Evolutionary conservation across 2,329 filamentous ascomycete genomes (phyloP).

Genomic region (Alternaria metachromatica): DNA sequence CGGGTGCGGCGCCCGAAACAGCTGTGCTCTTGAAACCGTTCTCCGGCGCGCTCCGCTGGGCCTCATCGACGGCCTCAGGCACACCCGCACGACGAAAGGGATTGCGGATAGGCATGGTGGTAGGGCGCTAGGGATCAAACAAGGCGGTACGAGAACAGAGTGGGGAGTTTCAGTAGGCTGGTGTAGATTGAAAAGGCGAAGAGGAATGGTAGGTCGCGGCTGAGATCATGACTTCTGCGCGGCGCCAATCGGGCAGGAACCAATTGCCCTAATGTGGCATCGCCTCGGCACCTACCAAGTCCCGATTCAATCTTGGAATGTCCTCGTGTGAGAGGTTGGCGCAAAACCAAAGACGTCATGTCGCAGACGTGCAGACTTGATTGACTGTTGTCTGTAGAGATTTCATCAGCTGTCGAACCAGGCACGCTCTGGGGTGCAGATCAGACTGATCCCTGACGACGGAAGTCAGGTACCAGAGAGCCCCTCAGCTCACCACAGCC

Average conservation of each 20-base stretch:
- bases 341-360: constrained; percentile 18
- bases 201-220: constrained; percentile 8
- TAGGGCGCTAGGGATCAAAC: constrained; percentile 16
- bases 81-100: constrained; percentile 49
- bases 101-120: constrained; percentile 51
- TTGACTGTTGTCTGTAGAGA: not conserved
- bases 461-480: constrained; percentile 31
- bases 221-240: constrained; percentile 26
- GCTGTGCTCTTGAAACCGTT: constrained; percentile 42
- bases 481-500: constrained; percentile 25
- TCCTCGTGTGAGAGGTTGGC: constrained; percentile 8
- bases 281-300: constrained; percentile 12
- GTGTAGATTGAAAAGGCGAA: constrained; percentile 12
- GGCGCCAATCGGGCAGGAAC: constrained; percentile 26
- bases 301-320: constrained; percentile 5
- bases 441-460: constrained; percentile 36
- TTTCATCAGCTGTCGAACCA: not conserved
- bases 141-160: constrained; percentile 23
- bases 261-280: constrained; percentile 8
- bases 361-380: constrained; percentile 3
- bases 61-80: constrained; percentile 42
- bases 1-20: constrained; percentile 48
- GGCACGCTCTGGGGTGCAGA: constrained; percentile 9
- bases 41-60: constrained; percentile 41
- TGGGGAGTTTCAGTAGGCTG: constrained; percentile 26